Evolutionary conservation across 257 asterid species (phyloP).

Genomic region (Rehmannia glutinosa): DNA sequence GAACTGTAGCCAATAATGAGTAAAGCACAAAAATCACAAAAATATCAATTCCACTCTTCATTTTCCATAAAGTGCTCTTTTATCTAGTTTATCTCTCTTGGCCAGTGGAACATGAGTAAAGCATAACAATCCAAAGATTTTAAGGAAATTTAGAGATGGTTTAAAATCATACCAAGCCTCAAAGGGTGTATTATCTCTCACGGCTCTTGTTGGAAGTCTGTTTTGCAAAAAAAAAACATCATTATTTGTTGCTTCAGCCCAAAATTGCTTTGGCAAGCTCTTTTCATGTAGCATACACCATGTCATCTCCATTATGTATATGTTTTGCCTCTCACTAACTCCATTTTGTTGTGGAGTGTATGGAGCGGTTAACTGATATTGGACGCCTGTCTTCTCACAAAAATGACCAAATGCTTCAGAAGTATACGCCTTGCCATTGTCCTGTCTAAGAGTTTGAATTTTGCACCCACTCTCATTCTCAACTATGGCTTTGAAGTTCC

Average conservation of each 20-base stretch:
- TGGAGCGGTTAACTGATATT: slow-evolving; percentile 1
- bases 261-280: not conserved
- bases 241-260: not conserved
- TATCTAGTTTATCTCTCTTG: not conserved
- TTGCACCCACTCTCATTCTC: not conserved
- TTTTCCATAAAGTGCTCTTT: not conserved
- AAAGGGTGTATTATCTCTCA: not conserved
- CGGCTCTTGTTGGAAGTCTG: not conserved
- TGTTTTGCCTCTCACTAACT: slow-evolving; percentile 7
- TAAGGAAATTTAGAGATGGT: not conserved
- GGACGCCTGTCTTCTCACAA: not conserved
- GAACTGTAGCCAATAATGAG: slow-evolving; percentile 1
- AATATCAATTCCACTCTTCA: no score
- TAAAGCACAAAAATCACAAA: no score
- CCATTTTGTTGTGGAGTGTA: slow-evolving; percentile 21
- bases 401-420: not conserved
- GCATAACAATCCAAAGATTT: not conserved
- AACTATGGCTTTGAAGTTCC: not conserved
- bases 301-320: not conserved
- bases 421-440: not conserved
- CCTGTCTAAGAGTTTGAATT: not conserved
- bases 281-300: no score
- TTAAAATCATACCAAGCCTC: slow-evolving; percentile 8
- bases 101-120: not conserved
- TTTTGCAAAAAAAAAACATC: not conserved